Evolutionary conservation across 2,329 filamentous ascomycete species (phyloP).

Genomic region (Pseudomassariella vexata): DNA sequence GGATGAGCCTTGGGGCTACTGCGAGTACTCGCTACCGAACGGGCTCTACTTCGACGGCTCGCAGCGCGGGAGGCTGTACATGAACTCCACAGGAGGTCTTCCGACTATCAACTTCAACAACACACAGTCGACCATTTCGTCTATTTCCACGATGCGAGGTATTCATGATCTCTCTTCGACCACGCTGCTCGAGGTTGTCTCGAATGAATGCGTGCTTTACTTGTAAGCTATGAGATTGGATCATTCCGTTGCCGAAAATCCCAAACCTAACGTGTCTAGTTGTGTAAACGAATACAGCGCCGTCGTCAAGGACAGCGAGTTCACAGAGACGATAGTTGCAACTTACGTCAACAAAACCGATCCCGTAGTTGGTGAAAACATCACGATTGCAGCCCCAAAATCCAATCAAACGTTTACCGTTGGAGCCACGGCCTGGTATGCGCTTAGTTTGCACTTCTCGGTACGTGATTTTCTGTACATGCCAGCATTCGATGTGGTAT

Average conservation of each 20-base stretch:
- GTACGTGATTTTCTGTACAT: conserved; percentile 3
- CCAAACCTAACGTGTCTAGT: not conserved
- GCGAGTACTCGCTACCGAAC: conserved; percentile 8
- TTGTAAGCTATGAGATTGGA: not conserved
- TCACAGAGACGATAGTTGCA: conserved; percentile 6
- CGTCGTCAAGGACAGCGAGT: conserved; percentile 7
- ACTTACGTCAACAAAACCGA: conserved; percentile 2
- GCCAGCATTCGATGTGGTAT: not conserved
- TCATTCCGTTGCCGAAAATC: not conserved
- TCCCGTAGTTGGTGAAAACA: not conserved
- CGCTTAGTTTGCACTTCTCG: conserved; percentile 1
- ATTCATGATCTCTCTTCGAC: conserved; percentile 5
- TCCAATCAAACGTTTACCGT: conserved; percentile 2
- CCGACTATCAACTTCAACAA: conserved; percentile 7
- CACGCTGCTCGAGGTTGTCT: conserved; percentile 6
- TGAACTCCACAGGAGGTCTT: conserved; percentile 5
- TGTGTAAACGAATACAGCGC: conserved; percentile 9
- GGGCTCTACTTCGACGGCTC: conserved; percentile 3
- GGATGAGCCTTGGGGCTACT: not conserved
- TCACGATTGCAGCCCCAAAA: conserved; percentile 7
- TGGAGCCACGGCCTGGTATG: not conserved
- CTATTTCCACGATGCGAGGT: conserved; percentile 7
- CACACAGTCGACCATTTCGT: conserved; percentile 7
- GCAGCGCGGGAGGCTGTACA: conserved; percentile 3
- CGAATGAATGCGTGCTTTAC: conserved; percentile 10